These are phyloP conservation scores for Bryum argenteum DNA, from an alignment of 225 moss, liverwort and hornwort species.

Conservation along the genomic window DNA sequence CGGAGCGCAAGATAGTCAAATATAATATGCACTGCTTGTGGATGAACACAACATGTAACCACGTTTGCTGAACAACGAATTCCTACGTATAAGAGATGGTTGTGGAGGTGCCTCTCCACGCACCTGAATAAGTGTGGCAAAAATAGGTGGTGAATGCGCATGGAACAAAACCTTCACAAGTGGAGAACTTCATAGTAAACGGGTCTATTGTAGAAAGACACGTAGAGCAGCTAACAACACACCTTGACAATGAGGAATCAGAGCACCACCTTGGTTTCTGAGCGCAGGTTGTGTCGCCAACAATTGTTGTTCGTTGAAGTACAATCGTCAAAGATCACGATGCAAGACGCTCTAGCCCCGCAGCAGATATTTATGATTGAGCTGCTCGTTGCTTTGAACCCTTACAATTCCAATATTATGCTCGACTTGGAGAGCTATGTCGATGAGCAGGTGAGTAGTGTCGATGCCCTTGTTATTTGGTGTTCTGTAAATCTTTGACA, in stretches of 20 bases:
- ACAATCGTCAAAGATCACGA: constrained; percentile 13
- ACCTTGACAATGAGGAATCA: too few relatives aligned
- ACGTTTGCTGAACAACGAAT: neutral
- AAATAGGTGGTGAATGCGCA: constrained; percentile 40
- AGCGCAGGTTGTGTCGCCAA: neutral
- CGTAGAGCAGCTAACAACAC: too few relatives aligned
- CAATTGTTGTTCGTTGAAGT: neutral
- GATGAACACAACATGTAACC: neutral
- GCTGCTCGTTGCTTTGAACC: constrained; percentile 90
- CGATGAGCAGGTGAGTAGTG: constrained; percentile 68
- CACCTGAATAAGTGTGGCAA: constrained; percentile 33
- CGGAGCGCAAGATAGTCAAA: neutral
- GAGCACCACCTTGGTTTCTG: too few relatives aligned
- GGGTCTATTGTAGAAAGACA: too few relatives aligned
- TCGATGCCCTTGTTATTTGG: neutral
- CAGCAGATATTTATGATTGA: constrained; percentile 72
- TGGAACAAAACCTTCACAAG: too few relatives aligned
- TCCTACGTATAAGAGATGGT: neutral
- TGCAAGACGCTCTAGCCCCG: constrained; percentile 51
- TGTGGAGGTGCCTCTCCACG: constrained; percentile 10
- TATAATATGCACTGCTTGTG: neutral
- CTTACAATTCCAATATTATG: constrained; percentile 94
- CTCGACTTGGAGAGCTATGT: constrained; percentile 96
- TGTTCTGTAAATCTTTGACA: neutral
- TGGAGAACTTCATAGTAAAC: too few relatives aligned